Conservation (phyloP, 352 stramenopile species). For the Phytopythium vexans region DNA sequence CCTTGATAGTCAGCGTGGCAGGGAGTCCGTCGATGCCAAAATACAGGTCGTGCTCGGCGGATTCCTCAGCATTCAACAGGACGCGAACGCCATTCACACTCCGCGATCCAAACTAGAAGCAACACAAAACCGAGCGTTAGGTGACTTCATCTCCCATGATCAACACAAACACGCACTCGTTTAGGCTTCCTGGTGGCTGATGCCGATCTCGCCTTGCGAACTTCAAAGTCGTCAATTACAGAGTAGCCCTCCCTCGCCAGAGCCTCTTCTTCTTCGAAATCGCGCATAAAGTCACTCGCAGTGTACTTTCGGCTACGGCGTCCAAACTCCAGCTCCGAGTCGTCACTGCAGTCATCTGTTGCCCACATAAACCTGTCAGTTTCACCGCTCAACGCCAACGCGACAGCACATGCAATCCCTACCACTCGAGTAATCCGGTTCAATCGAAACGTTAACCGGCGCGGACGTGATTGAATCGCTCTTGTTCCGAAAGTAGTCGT, state of each 20-base stretch:
- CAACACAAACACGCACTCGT: slow-evolving; percentile 10
- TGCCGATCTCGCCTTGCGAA: slow-evolving; percentile 11
- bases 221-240: slow-evolving; percentile 11
- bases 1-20: slow-evolving; percentile 61
- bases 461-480: slow-evolving; percentile 25
- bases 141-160: neutral
- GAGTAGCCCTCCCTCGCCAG: slow-evolving; percentile 24
- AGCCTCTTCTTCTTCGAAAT: slow-evolving; percentile 72
- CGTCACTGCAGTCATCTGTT: slow-evolving; percentile 47
- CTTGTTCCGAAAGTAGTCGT: slow-evolving; percentile 60
- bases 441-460: slow-evolving; percentile 9
- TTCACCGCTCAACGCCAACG: neutral
- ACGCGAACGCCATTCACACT: slow-evolving; percentile 26
- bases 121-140: no score
- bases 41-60: slow-evolving; percentile 46
- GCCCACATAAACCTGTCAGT: neutral
- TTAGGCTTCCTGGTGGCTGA: slow-evolving; percentile 15
- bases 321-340: slow-evolving; percentile 24
- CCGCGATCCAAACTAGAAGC: neutral
- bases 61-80: slow-evolving; percentile 60
- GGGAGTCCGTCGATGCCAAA: slow-evolving; percentile 65
- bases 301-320: slow-evolving; percentile 66
- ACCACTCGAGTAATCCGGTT: slow-evolving; percentile 5
- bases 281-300: slow-evolving; percentile 72
- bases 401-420: neutral